Evolutionary conservation across 2,329 filamentous ascomycete genomes (phyloP), one percentile per base, ranked within the genome.

Genomic region (Penicillium digitatum): DNA sequence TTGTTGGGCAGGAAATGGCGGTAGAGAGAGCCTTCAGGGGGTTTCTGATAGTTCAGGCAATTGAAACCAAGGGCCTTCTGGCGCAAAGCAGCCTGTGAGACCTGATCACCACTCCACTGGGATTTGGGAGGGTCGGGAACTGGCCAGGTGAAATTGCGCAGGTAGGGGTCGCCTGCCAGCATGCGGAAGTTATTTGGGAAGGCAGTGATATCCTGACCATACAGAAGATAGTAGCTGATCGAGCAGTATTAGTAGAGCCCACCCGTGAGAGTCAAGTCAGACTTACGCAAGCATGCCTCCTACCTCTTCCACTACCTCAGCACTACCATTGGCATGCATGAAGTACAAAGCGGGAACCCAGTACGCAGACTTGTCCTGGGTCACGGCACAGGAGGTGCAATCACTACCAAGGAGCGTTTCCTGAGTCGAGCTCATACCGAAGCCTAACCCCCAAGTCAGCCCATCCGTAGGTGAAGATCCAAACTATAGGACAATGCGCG

Each of bases 11-110:
- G 67, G 69, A 83, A 86, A 73, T 96, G 92, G 62, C 92, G 90
- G 72, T 85, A 88, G 34, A 95, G 81, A 14, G 91, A 88, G 1
- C 82, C 81, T 72, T 96, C 91, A 2, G 88, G 78, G 18, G 65
- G 65, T 24, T 74, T 78, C 31, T 65, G 66, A 70, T 96, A 96
- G 82, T 97, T 87, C 57, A 99, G 77, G 75, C 94, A 97, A 80
- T 97, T 97, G 82, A 96, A 96, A 3, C 94, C 93, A 27, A 96
- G 66, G 10, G 92, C 90, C 58, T 92, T 90, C 78, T 95, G 88
- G 48, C 76, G 77, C 35, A 96, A 82, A 49, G 86, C 82, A 16
- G 74, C 72, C 76, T 95, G 91, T 11, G 86, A 87, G 66, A 83
- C 81, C 56, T 87, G 82, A 5, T 84, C 76, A 2, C 71, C 74